Evolutionary conservation across 176 grass and related monocot species (phyloP), one percentile per base, ranked within the genome.

Genomic region (Eleusine coracana): DNA sequence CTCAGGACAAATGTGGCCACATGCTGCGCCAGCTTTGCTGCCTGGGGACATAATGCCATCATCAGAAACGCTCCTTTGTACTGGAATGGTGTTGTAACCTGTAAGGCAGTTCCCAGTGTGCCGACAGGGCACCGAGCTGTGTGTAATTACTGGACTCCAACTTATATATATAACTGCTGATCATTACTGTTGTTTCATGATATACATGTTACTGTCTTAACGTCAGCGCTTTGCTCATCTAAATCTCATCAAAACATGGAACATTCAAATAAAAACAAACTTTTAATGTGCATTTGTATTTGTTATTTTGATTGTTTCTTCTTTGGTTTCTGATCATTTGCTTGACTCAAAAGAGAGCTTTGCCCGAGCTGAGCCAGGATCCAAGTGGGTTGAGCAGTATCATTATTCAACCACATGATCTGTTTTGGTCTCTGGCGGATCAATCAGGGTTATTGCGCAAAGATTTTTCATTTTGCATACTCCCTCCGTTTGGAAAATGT

Each of bases 61-160:
- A 38, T 73, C 56, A 27, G 34, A 77, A 82, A 71, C 44, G 34
- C 23, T 38, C 21, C 42, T 17, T 61, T 46, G 40, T 52, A 68
- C 49, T 23, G 64, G 42, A 4, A 16, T 14, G 14, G 50, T 41
- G 34, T 44, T 84, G 14, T 58, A 10, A 84, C 21, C 63, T 84
- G 14, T 58, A 15, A 84, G 21, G 63, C 76, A 70, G 76, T 71
- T 64, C 77, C 82, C 83, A 44, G 71, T 38, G 20, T 76, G 45
- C 77, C 64, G 71, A 71, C 77, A 89, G 65, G 42, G 20, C 5
- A 25, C 44, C 13, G 1, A 52, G 41, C 62, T 85, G 27, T 14
- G 25, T 63, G 17, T 37, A 38, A 36, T 45, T 11, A 27, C 81
- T 67, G 18, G 3, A 12, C 20, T 16, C 5, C 15, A 18, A 14